Conservation (phyloP, 1,139 yeast genomes). For the Diutina catenulata region DNA sequence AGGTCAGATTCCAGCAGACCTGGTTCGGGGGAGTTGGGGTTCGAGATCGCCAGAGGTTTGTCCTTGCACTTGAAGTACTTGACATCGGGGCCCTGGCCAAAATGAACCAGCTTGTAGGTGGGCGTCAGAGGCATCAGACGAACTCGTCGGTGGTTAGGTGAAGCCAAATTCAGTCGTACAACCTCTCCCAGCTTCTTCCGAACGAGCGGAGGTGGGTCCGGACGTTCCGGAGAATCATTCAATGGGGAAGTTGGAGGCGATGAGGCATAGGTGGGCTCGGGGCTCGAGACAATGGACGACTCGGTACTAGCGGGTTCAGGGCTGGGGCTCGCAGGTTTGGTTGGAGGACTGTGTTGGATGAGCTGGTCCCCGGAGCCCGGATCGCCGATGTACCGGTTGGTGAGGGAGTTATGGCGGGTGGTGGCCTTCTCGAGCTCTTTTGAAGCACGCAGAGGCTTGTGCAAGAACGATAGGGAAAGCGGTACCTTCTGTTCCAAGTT, state of each 20-base stretch:
- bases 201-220: constrained; percentile 20
- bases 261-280: not conserved
- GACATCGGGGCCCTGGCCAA: constrained; percentile 56
- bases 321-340: not conserved
- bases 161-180: constrained; percentile 46
- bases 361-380: constrained; percentile 5
- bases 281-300: not conserved
- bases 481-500: constrained; percentile 6
- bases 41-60: constrained; percentile 65
- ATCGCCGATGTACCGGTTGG: constrained; percentile 11
- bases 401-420: constrained; percentile 21
- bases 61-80: constrained; percentile 63
- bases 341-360: constrained; percentile 2
- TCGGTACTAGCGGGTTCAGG: constrained; percentile 6
- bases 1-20: constrained; percentile 13
- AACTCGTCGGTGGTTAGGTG: constrained; percentile 20
- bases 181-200: constrained; percentile 75
- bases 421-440: constrained; percentile 23
- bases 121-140: constrained; percentile 64
- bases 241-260: no score
- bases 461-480: constrained; percentile 27
- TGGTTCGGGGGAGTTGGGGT: constrained; percentile 43
- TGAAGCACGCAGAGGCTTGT: constrained; percentile 27
- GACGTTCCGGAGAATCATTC: not conserved
- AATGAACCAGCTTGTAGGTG: constrained; percentile 65